These are phyloP conservation scores for Neoarthrinium moseri DNA, from an alignment of 2,329 filamentous ascomycete species.

Conservation along the genomic window DNA sequence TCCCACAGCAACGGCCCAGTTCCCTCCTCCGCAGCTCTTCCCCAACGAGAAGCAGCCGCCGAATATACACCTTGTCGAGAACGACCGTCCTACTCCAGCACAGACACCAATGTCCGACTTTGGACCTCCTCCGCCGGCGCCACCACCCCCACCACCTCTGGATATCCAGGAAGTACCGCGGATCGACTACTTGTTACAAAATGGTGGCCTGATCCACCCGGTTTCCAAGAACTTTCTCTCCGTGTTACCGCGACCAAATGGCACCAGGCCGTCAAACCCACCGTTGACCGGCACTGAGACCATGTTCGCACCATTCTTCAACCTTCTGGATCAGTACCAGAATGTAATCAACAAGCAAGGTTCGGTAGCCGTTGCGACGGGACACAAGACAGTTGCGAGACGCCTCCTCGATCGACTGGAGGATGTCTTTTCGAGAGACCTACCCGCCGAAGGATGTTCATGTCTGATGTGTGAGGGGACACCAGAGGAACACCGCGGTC, in stretches of 20 bases:
- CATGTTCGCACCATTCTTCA: slow-evolving; percentile 80
- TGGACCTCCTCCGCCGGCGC: slow-evolving; percentile 49
- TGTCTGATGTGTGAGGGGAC: slow-evolving; percentile 78
- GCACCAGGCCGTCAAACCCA: slow-evolving; percentile 58
- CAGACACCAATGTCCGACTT: slow-evolving; percentile 41
- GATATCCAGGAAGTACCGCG: slow-evolving; percentile 70
- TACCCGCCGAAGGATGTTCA: slow-evolving; percentile 80
- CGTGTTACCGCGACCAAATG: slow-evolving; percentile 57
- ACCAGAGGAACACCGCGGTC: slow-evolving; percentile 64
- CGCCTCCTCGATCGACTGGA: slow-evolving; percentile 86
- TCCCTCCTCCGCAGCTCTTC: slow-evolving; percentile 43
- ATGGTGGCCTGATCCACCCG: slow-evolving; percentile 74
- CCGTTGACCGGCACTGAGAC: slow-evolving; percentile 67
- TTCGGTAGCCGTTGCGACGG: slow-evolving; percentile 90
- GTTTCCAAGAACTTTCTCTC: slow-evolving; percentile 74
- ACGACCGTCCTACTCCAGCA: slow-evolving; percentile 37
- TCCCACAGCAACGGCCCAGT: slow-evolving; percentile 54
- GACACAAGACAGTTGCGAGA: slow-evolving; percentile 91
- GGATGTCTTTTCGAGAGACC: slow-evolving; percentile 89
- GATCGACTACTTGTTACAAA: slow-evolving; percentile 88
- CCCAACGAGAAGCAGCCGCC: slow-evolving; percentile 36
- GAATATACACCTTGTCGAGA: slow-evolving; percentile 31
- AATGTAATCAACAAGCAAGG: slow-evolving; percentile 79
- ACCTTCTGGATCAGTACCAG: slow-evolving; percentile 81
- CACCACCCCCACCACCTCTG: slow-evolving; percentile 76